phyloP scores from a whole-genome alignment of 257 asterid genomes.

The Nicotiana knightiana region DNA sequence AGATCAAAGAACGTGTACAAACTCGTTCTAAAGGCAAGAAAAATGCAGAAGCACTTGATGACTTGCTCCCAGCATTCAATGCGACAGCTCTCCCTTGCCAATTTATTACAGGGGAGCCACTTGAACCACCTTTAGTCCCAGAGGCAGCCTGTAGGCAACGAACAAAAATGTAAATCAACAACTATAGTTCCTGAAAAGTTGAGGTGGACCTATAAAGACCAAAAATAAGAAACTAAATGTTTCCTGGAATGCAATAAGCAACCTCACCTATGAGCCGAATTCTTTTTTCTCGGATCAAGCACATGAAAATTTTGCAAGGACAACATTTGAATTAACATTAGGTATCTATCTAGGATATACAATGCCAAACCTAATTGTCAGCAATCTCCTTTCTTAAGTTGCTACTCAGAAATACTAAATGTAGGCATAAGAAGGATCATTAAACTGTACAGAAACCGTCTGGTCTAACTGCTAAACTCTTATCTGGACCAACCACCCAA shows the following conservation, averaged over 20 bases:
- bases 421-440: not conserved
- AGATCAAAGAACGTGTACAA: constrained; percentile 23
- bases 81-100: constrained; percentile 99
- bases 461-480: not conserved
- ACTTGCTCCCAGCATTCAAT: constrained; percentile 98
- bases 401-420: not conserved
- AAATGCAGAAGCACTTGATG: constrained; percentile 97
- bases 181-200: not conserved
- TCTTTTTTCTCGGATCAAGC: not conserved
- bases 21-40: constrained; percentile 98
- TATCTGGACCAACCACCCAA: not conserved
- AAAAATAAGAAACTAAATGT: not conserved
- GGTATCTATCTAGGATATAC: not conserved
- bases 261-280: not conserved
- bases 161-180: constrained; percentile 1
- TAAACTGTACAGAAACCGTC: not conserved
- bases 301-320: not conserved
- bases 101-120: constrained; percentile 99
- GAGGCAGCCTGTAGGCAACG: constrained; percentile 79
- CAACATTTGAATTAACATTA: not conserved
- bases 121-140: constrained; percentile 99
- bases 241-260: not conserved
- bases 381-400: not conserved
- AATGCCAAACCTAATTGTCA: not conserved
- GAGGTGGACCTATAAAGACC: not conserved